phyloP scores from a whole-genome alignment of 2,329 filamentous ascomycete genomes.

The Alternaria consortialis region DNA sequence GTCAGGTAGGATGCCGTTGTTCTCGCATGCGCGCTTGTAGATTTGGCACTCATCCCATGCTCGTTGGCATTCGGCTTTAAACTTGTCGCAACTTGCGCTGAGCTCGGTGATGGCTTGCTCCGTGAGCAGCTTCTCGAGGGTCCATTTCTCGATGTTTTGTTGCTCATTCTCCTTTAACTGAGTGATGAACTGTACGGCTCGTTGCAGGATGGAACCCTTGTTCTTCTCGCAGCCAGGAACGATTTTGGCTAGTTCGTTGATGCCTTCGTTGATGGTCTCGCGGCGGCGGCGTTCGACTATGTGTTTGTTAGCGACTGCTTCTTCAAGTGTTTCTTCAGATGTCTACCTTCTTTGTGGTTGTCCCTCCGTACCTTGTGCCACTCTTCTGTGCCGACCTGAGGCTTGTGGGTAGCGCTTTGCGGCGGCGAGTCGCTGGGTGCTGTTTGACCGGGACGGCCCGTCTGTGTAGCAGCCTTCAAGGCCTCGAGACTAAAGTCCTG shows the following conservation, averaged over 20 bases:
- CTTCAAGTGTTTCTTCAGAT: neutral
- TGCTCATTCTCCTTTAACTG: conserved; percentile 94
- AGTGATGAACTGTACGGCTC: conserved; percentile 91
- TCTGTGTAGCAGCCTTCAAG: conserved; percentile 59
- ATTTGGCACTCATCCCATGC: conserved; percentile 80
- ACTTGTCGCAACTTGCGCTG: conserved; percentile 84
- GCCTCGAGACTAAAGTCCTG: conserved; percentile 58
- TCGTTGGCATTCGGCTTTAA: conserved; percentile 80
- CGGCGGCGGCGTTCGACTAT: conserved; percentile 93
- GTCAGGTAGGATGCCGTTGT: conserved; percentile 51
- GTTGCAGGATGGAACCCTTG: conserved; percentile 94
- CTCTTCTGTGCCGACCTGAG: conserved; percentile 92
- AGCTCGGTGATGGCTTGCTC: conserved; percentile 91
- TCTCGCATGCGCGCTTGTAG: conserved; percentile 68
- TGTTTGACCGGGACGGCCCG: conserved; percentile 56
- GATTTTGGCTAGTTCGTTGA: conserved; percentile 97
- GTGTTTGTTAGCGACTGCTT: conserved; percentile 14
- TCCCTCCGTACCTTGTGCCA: conserved; percentile 98
- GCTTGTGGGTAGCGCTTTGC: conserved; percentile 64
- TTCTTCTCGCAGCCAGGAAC: conserved; percentile 99
- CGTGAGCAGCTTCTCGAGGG: conserved; percentile 85
- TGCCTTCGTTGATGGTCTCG: conserved; percentile 98
- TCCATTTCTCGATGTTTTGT: conserved; percentile 95
- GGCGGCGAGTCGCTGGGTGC: conserved; percentile 49
- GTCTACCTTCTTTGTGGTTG: conserved; percentile 96